Evolutionary conservation across 2,329 filamentous ascomycete species (phyloP), one percentile per base, ranked within the genome.

Genomic region (Pseudogymnoascus verrucosus): DNA sequence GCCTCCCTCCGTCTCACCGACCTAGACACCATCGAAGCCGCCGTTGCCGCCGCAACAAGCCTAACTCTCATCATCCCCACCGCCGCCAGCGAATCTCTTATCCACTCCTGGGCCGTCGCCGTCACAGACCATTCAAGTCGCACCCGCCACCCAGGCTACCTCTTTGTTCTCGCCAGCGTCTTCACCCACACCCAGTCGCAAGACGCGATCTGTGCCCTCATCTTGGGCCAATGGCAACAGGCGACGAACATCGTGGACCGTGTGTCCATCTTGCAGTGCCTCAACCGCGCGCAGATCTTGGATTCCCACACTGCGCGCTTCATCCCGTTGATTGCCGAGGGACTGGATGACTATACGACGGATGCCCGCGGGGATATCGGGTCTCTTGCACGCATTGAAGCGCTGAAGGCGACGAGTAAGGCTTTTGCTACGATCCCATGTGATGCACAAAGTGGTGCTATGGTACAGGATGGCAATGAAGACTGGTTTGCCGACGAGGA

Each of bases 361-460:
- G 93, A 91, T 68, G 88, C 93, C 12, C 82, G 92, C 64, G 95
- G 95, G 14, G 95, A 99, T 71, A 83, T 98, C 60, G 95, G 95
- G 4, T 96, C 93, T 0, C 84, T 93, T 62, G 89, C 96, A 3
- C 84, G 95, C 3, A 78, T 93, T 4, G 89, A 93, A 74, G 93
- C 91, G 23, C 82, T 97, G 11, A 82, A 84, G 65, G 85, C 85
- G 2, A 79, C 91, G 1, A 85, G 82, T 76, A 72, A 71, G 36
- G 73, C 72, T 5, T 76, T 77, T 40, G 63, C 62, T 59, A 65
- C 44, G 10, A 51, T 65, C 10, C 14, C 61, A 4, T 28, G 63
- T 23, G 31, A 60, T 70, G 11, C 68, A 69, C 11, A 68, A 77
- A 39, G 67, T 76, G 12, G 65, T 3, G 16, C n/a, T 7, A 26